Evolutionary conservation across 169 alveolate species (phyloP), one percentile per base, ranked within the genome.

Genomic region (Plasmodium blacklocki): DNA sequence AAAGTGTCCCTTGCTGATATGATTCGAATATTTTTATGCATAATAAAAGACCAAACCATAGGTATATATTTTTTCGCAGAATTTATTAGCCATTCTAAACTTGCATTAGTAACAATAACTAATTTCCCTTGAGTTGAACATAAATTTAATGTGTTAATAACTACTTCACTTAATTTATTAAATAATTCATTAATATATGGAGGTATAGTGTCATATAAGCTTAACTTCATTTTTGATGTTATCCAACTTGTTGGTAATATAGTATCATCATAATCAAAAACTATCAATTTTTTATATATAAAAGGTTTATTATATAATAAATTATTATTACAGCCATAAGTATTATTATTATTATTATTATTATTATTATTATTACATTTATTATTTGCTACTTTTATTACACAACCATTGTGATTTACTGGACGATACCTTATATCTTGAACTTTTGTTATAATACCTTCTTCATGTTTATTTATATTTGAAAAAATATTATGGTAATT

Each of bases 241-340:
- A 58, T 94, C 97, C 92, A 95, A 88, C 87, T 95, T 11, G 95
- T 95, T 43, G 98, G 98, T 32, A 95, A 94, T 49, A 95, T 88
- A 12, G 98, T 95, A 94, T 95, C 98, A 60, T 95, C 98, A 66
- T 95, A 95, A 86, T 95, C 98, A 60, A 95, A 83, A 12, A 95
- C 96, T 11, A 95, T 93, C 86, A 95, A 62, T 32, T 94, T 93
- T 26, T 89, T 92, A 52, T 80, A 93, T 19, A 87, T 88, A 9
- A 72, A 68, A 26, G 74, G 87, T 64, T 91, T 63, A 32, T 5
- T 45, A 19, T 63, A 29, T 66, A 29, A 9, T 32, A 54, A 7
- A 32, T 32, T 32, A 6, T 32, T 32, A 32, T 32, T 32, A 32
- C 7, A 5, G 5, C 45, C 3, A 32, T 32, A 32, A 32, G 9